Base-by-base conservation (phyloP, 2,329 filamentous ascomycete genomes). In the Stagonosporopsis rhizophila region DNA sequence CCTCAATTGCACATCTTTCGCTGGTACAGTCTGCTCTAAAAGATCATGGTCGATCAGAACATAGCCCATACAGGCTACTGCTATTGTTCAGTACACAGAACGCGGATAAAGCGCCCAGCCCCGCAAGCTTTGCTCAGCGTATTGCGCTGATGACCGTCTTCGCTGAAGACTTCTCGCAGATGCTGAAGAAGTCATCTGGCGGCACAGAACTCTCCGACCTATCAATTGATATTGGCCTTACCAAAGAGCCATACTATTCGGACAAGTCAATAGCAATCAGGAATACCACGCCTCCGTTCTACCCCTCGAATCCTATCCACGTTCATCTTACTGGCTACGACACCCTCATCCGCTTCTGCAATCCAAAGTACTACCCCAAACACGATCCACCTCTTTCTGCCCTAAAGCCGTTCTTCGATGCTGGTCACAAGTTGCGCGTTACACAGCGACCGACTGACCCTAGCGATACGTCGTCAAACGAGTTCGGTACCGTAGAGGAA, bases 241-340 rank as follows among this genome's bases (percentile, higher is more conserved):
- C 89, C 0, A 89, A 83, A 32, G 81, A 84, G 66, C 88, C 90
- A 0, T 92, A 88, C 70, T 95, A 94, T 66, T 85, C 86, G 55
- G 87, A 88, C 67, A 94, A 94, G 76, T 85, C 86, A 7, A 63
- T 68, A 12, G 85, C 85, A 1, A 86, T 93, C 25, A 77, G 80
- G 0, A 77, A 78, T 49, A 69, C 62, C 38, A 52, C 39, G 12
- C 69, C 76, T 15, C 70, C 66, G 4, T 61, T 73, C 23, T 78
- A 77, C 59, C 67, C 76, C 0, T 67, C 68, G 17, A 59, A 67
- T 7, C 77, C 79, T 0, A 68, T 55, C 49, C 89, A 92, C 66
- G 77, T 90, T 4, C 90, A 90, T 67, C 82, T 93, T 2, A 84
- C 86, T 1, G 91, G 91, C 25, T 94, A 87, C 70, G 90, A 94